A percentile compares a stretch with the other conserved stretches of the same genome.
phyloP scores from a whole-genome alignment of 768 basidiomycete genomes.

The Candolleomyces efflorescens region DNA sequence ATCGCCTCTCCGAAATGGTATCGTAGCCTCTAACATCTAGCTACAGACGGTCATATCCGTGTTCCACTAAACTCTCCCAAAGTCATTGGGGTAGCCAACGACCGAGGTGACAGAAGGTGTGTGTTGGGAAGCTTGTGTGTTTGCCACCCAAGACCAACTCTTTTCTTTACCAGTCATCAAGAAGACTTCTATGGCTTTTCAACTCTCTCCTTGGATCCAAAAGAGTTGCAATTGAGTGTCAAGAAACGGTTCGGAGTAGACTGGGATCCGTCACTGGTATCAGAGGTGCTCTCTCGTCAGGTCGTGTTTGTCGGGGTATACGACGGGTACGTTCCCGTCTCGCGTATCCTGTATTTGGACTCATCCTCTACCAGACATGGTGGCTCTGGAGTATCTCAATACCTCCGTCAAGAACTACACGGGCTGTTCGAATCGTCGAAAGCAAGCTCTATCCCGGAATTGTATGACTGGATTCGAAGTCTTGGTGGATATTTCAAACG shows the following conservation, averaged over 20 bases:
- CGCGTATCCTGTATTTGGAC: not conserved
- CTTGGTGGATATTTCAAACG: constrained; percentile 90
- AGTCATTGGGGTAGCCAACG: constrained; percentile 70
- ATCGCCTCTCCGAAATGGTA: not conserved
- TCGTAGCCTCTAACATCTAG: constrained; percentile 8
- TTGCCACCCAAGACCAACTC: not conserved
- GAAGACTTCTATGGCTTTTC: constrained; percentile 84
- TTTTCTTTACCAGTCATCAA: constrained; percentile 33
- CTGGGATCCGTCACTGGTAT: constrained; percentile 64
- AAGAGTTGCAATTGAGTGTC: constrained; percentile 64
- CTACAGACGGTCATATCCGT: constrained; percentile 56
- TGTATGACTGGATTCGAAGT: constrained; percentile 73
- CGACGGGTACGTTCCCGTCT: constrained; percentile 61
- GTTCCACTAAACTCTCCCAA: constrained; percentile 73
- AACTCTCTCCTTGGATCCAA: constrained; percentile 69
- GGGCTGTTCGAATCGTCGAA: constrained; percentile 77
- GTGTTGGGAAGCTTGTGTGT: not conserved
- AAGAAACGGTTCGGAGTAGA: constrained; percentile 58
- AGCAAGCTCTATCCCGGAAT: constrained; percentile 66
- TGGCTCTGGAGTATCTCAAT: constrained; percentile 85
- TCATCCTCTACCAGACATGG: constrained; percentile 63
- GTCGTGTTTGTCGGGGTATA: constrained; percentile 87
- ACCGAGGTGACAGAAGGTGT: constrained; percentile 73
- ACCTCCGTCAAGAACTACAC: constrained; percentile 80
- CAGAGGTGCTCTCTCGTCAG: constrained; percentile 61